Percentiles rank a stretch among this genome's conserved stretches.
phyloP scores from a whole-genome alignment of 129 eudicot genomes.

The Tanacetum coccineum region DNA sequence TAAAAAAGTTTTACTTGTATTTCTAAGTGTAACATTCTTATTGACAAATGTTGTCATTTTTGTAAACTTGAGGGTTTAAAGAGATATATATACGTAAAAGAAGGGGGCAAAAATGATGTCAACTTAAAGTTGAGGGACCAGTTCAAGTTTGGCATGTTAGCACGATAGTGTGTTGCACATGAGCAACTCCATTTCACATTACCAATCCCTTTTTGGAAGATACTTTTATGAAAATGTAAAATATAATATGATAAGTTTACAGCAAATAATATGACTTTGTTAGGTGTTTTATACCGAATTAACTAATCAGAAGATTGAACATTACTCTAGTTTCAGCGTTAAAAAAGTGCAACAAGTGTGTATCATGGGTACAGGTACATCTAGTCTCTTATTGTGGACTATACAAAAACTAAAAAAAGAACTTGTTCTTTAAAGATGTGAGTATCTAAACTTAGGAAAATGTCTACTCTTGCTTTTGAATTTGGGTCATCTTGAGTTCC shows the following conservation, averaged over 20 bases:
- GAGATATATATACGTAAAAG: neutral
- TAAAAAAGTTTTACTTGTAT: no score
- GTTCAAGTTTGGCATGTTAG: constrained; percentile 25
- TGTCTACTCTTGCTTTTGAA: no score
- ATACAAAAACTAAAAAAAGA: no score
- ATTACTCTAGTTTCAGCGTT: no score
- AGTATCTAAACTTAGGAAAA: no score
- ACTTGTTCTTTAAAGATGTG: no score
- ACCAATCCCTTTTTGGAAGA: constrained; percentile 24
- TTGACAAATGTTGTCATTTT: neutral
- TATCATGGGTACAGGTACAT: no score
- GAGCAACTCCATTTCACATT: constrained; percentile 33
- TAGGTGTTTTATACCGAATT: neutral
- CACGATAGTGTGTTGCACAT: constrained; percentile 26
- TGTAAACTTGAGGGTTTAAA: constrained; percentile 8
- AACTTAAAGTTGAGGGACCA: constrained; percentile 19
- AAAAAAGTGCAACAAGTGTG: no score
- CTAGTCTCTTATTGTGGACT: no score
- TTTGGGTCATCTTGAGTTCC: no score
- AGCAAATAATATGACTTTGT: neutral
- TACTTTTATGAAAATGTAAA: constrained; percentile 13
- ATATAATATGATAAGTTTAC: neutral
- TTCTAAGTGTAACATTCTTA: neutral
- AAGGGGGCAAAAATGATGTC: constrained; percentile 3
- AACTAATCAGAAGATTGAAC: no score